Conservation (phyloP, 2,329 filamentous ascomycete species). For the Verticillium zaregamsianum region DNA sequence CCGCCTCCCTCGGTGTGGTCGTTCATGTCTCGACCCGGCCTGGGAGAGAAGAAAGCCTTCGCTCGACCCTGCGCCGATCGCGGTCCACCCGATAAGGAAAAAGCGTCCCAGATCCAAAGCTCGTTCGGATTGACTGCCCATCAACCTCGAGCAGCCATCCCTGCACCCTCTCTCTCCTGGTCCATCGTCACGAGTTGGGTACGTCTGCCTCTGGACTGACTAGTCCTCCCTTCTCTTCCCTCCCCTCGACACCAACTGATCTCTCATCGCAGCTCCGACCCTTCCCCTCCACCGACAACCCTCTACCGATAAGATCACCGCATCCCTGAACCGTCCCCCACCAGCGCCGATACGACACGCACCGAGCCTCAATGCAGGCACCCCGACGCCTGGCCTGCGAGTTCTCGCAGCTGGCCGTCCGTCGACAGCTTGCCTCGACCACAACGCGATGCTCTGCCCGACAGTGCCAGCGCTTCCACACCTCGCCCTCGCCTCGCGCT, state of each 20-base stretch:
- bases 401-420: slow-evolving; percentile 7
- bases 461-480: background rate
- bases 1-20: too few relatives aligned
- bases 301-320: background rate
- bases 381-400: slow-evolving; percentile 11
- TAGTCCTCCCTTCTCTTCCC: background rate
- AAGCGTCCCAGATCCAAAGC: background rate
- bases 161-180: background rate
- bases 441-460: background rate
- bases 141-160: background rate
- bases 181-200: background rate
- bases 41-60: background rate
- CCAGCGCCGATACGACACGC: background rate
- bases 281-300: background rate
- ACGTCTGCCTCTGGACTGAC: background rate
- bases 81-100: background rate
- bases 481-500: background rate
- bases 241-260: background rate
- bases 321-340: background rate
- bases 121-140: background rate
- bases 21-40: too few relatives aligned
- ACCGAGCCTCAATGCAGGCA: slow-evolving; percentile 9
- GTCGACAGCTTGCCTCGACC: background rate
- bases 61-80: background rate
- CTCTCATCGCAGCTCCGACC: background rate